phyloP scores from a whole-genome alignment of 257 asterid species.

The Fraxinus excelsior region DNA sequence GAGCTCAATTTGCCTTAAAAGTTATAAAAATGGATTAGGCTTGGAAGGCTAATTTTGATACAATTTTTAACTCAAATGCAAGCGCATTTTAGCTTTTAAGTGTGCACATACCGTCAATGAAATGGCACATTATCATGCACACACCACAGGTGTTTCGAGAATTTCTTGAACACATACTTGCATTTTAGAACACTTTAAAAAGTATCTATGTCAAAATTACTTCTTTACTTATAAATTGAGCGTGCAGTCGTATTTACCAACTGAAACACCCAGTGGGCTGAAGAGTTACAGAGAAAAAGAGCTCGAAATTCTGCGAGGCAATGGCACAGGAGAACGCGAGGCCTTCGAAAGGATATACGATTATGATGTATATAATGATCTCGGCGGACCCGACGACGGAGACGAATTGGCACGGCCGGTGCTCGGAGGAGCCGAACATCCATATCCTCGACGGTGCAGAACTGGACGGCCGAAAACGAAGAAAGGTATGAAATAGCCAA shows the following conservation, averaged over 20 bases:
- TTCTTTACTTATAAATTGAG: not conserved
- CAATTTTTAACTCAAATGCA: too few relatives aligned
- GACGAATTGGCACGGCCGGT: slow-evolving; percentile 53
- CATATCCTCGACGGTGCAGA: slow-evolving; percentile 78
- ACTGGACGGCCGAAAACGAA: slow-evolving; percentile 59
- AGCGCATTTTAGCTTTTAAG: too few relatives aligned
- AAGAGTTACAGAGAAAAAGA: slow-evolving; percentile 43
- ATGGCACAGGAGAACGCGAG: slow-evolving; percentile 64
- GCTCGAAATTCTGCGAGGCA: slow-evolving; percentile 49
- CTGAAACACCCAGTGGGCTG: slow-evolving; percentile 67
- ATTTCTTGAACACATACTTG: too few relatives aligned
- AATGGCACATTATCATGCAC: too few relatives aligned
- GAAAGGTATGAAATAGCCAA: slow-evolving; percentile 35
- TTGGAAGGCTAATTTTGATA: too few relatives aligned
- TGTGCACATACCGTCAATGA: too few relatives aligned
- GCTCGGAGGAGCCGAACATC: slow-evolving; percentile 54
- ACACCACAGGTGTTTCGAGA: too few relatives aligned
- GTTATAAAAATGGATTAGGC: too few relatives aligned
- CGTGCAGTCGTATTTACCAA: slow-evolving; percentile 67
- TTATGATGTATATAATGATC: slow-evolving; percentile 78
- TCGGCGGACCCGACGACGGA: slow-evolving; percentile 58
- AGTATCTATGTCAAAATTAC: too few relatives aligned
- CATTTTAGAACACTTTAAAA: too few relatives aligned
- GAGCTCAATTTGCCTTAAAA: too few relatives aligned
- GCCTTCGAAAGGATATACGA: slow-evolving; percentile 60